Base-by-base conservation (phyloP, 2,329 filamentous ascomycete species). In the Aspergillus tamarii region DNA sequence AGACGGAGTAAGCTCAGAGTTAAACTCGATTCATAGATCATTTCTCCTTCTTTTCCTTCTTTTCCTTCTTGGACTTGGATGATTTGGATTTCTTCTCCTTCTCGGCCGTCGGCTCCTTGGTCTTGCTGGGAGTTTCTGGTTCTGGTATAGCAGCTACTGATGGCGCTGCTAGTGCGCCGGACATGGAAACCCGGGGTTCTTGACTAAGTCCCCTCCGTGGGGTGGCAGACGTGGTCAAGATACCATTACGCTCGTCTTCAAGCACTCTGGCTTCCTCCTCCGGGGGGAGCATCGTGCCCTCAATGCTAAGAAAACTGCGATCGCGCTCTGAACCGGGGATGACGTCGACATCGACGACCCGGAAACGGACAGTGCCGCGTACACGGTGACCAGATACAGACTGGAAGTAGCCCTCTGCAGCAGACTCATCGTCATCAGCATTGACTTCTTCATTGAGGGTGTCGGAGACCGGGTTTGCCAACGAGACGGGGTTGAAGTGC, bases 221-320 rank as follows among this genome's bases (percentile, higher is more conserved):
- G 4, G 66, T 62, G 14, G 73, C 66, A 74, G 61, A 78, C 69
- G 62, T 66, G 57, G 69, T 81, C 77, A 70, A 77, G 65, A 69
- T 64, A 30, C 72, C 75, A 57, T 70, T 72, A 45, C 72, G 80
- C 73, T 90, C 87, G 64, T 86, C 82, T 10, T 83, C 82, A 54
- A 87, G 80, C 34, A 91, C 80, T 30, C 81, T 80, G 68, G 80
- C 82, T 78, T 96, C 93, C 28, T 88, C 89, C 23, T 87, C 85
- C 50, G 85, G 85, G 54, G 85, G 83, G 57, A 97, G 80, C 85
- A 97, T 89, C n/a, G 92, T 96, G 30, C 94, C 94, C 76, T 95
- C 91, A 66, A 97, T 89, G 69, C 90, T 93, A 65, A 97, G 80
- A 74, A 94, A 95, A 12, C 91, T 92, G 64, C 90, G 90, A 58